phyloP scores from a whole-genome alignment of 768 basidiomycete genomes.

The Suillus plorans region DNA sequence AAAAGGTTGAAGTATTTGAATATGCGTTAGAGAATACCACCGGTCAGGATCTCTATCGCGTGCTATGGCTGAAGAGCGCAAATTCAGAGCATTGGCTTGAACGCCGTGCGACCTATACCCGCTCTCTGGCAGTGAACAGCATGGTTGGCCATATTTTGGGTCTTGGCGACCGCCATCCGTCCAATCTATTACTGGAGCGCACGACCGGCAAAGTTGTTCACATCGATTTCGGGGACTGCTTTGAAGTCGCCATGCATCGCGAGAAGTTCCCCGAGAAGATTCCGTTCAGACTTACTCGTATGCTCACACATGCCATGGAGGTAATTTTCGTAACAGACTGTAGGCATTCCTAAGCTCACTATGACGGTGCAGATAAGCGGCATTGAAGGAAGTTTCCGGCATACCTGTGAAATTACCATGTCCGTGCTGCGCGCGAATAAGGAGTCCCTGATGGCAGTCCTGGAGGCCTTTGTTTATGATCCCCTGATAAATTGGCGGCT shows the following conservation, averaged over 20 bases:
- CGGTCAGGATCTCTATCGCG: conserved; percentile 94
- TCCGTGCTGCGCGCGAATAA: conserved; percentile 93
- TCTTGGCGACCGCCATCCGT: conserved; percentile 96
- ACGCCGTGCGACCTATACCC: conserved; percentile 91
- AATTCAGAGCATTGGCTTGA: conserved; percentile 99
- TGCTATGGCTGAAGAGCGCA: conserved; percentile 92
- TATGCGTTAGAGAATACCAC: conserved; percentile 98
- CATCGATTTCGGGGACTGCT: conserved; percentile 97
- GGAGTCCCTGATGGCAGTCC: conserved; percentile 98
- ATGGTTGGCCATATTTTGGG: conserved; percentile 99
- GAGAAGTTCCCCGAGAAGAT: conserved; percentile 99
- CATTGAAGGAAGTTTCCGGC: conserved; percentile 95
- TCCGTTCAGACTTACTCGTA: conserved; percentile 95
- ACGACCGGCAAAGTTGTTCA: conserved; percentile 94
- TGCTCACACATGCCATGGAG: conserved; percentile 99
- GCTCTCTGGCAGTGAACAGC: conserved; percentile 93
- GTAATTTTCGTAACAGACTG: conserved; percentile 35
- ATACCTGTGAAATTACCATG: conserved; percentile 98
- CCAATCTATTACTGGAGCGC: conserved; percentile 89
- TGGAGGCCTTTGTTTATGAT: conserved; percentile 98
- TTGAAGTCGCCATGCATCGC: conserved; percentile 96
- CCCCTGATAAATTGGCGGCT: conserved; percentile 97
- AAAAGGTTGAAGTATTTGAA: conserved; percentile 99
- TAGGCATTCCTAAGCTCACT: conserved; percentile 6
- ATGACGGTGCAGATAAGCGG: conserved; percentile 79